phyloP scores from a whole-genome alignment of 148 eudicot species.

The Vaccinium macrocarpon region DNA sequence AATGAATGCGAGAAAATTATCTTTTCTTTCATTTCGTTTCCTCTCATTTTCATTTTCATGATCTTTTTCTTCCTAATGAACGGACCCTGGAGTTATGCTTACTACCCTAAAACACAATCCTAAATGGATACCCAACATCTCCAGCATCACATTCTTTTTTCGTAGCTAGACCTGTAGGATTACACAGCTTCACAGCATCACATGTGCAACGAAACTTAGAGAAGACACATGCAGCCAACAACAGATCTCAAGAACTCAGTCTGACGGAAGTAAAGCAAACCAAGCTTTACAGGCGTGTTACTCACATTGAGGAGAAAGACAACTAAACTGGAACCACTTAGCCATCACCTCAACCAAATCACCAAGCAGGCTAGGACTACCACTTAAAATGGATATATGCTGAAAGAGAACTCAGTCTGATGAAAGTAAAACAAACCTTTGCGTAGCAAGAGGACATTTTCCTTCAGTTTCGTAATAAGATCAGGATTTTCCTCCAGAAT shows the following conservation, averaged over 20 bases:
- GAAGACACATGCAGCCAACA: background rate
- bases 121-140: background rate
- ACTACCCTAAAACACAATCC: background rate
- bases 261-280: background rate
- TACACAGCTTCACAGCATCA: constrained; percentile 1
- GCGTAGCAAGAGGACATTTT: constrained; percentile 54
- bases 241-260: background rate
- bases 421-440: constrained; percentile 48
- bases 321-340: background rate
- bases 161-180: background rate
- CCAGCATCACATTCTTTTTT: constrained; percentile 2
- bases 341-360: background rate
- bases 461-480: constrained; percentile 53
- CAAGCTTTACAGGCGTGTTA: background rate
- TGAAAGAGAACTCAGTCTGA: background rate
- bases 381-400: background rate
- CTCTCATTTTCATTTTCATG: background rate
- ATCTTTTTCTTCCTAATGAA: background rate
- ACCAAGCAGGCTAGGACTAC: background rate
- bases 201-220: background rate
- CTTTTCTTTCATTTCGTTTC: background rate
- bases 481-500: constrained; percentile 76
- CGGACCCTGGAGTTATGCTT: background rate
- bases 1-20: background rate
- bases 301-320: constrained; percentile 1